phyloP scores from a whole-genome alignment of 345 rosid genomes.

The Hibiscus syriacus region DNA sequence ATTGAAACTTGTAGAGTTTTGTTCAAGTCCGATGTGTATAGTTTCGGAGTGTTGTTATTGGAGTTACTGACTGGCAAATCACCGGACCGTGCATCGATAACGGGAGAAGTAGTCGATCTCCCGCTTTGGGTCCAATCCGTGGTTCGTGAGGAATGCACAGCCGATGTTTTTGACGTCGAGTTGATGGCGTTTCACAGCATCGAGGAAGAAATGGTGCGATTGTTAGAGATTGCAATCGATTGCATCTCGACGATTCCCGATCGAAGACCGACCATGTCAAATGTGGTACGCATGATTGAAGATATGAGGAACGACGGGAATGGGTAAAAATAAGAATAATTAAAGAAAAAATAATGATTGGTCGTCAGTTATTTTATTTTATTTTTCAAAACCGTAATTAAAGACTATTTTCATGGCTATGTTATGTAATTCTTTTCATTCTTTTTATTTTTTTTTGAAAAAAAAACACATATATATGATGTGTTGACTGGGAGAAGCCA shows the following conservation, averaged over 20 bases:
- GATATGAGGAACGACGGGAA: constrained; percentile 59
- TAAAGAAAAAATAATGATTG: too few species aligned
- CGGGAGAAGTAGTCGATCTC: constrained; percentile 88
- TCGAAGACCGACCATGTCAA: constrained; percentile 75
- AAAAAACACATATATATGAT: too few species aligned
- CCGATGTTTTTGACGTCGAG: constrained; percentile 88
- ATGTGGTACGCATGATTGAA: constrained; percentile 87
- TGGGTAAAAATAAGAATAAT: constrained; percentile 45
- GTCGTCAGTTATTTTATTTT: too few species aligned
- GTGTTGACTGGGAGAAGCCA: too few species aligned
- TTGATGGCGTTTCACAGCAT: constrained; percentile 75
- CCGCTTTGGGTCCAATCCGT: constrained; percentile 97
- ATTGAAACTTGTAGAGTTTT: constrained; percentile 68
- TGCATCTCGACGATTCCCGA: constrained; percentile 82
- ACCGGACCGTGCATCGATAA: constrained; percentile 78
- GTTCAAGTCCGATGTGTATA: constrained; percentile 82
- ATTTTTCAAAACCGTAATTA: too few species aligned
- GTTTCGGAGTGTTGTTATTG: constrained; percentile 78
- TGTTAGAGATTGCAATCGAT: constrained; percentile 82
- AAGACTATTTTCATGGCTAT: too few species aligned
- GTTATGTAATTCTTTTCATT: too few species aligned
- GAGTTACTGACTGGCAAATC: constrained; percentile 85
- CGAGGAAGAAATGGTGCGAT: constrained; percentile 95
- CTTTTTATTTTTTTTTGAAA: too few species aligned
- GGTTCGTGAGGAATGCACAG: constrained; percentile 92